Evolutionary conservation across 2,329 filamentous ascomycete species (phyloP).

Genomic region (Aspergillus persii): DNA sequence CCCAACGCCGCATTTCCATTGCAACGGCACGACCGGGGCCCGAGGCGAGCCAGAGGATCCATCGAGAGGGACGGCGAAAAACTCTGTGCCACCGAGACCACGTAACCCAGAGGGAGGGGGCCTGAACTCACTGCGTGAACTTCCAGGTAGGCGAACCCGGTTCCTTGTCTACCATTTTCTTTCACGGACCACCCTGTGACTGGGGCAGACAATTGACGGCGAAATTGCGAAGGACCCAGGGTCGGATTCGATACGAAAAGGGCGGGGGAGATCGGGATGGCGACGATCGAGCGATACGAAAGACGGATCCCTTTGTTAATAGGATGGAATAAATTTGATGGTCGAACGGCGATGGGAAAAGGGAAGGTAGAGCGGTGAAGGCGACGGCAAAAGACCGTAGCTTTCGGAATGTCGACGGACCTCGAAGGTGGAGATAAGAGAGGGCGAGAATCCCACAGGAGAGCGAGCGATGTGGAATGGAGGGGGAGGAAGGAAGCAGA

Average conservation of each 20-base stretch:
- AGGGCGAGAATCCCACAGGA: conserved; percentile 9
- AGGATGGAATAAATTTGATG: neutral
- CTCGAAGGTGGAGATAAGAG: conserved; percentile 16
- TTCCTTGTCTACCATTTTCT: conserved; percentile 90
- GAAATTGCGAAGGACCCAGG: conserved; percentile 10
- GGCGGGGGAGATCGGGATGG: conserved; percentile 13
- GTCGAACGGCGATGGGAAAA: neutral
- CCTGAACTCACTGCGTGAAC: conserved; percentile 86
- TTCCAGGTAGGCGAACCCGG: conserved; percentile 96
- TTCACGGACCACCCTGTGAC: conserved; percentile 46
- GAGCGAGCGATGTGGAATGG: conserved; percentile 6
- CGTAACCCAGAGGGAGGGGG: conserved; percentile 1
- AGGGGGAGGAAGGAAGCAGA: conserved; percentile 15
- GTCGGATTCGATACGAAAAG: conserved; percentile 8
- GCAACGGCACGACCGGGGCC: neutral
- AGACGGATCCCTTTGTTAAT: neutral
- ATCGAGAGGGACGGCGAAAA: neutral
- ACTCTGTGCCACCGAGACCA: conserved; percentile 4
- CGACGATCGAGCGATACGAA: neutral
- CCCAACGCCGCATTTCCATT: neutral
- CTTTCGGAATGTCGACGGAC: conserved; percentile 12
- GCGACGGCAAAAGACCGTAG: conserved; percentile 7
- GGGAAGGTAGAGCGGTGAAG: conserved; percentile 4
- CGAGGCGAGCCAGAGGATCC: neutral
- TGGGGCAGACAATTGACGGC: conserved; percentile 19